Evolutionary conservation across 768 basidiomycete species (phyloP), one percentile per base, ranked within the genome.

Genomic region (Pisolithus microcarpus): DNA sequence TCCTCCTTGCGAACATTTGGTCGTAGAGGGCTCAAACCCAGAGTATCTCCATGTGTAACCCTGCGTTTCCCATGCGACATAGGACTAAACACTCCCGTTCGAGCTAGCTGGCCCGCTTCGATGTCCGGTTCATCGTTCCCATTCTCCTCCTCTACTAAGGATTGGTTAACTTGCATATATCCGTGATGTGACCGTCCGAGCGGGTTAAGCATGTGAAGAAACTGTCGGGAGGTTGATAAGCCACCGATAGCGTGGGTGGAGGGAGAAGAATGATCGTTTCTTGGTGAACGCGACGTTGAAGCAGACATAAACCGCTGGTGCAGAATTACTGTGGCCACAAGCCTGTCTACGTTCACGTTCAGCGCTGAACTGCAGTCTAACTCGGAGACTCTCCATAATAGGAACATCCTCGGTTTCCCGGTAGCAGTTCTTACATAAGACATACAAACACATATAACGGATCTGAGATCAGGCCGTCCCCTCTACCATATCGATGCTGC

Each of bases 191-290:
- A 69, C 56, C 81, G 78, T 54, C 79, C 80, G 75, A 87, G 84
- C 36, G 89, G 87, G 64, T 91, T 91, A 34, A 92, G 72, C 77
- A 87, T 81, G 66, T 80, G 82, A 59, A 91, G 81, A 61, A 91
- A 89, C 1, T 87, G 84, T 30, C 84, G 80, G 31, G 87, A 88
- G 61, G 70, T 76, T 28, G 84, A 79, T 23, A 62, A 65, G n/a
- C 49, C 52, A 10, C 52, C 46, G 28, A 48, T 42, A 38, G 45
- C 36, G 23, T 53, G 67, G 42, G 67, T 58, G n/a, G 70, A 70
- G 50, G 68, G 66, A 0, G 70, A 69, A 49, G 59, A 53, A 49
- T 34, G 31, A 31, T 47, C 31, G 28, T 59, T 56, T 38, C 56
- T 50, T 19, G 64, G 51, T 50, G 59, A 54, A 45, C 56, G 58